These are phyloP conservation scores for Triticum dicoccoides DNA, from an alignment of 176 grass and related monocot species.

Conservation along the genomic window DNA sequence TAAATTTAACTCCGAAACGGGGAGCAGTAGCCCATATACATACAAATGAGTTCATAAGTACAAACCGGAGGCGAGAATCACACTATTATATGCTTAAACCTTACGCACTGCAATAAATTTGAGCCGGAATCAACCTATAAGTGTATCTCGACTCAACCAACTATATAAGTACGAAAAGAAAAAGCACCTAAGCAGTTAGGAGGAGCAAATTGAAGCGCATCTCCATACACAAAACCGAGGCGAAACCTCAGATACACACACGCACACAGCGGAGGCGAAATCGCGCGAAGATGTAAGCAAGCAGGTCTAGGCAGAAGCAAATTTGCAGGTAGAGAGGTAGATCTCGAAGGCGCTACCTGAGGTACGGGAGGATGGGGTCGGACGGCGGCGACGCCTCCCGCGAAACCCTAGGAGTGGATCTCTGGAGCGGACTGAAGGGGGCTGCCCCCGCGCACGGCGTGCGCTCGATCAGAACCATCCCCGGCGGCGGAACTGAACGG, in stretches of 20 bases:
- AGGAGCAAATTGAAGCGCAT: not conserved
- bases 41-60: not conserved
- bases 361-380: conserved; percentile 75
- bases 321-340: not conserved
- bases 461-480: conserved; percentile 43
- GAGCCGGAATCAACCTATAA: not conserved
- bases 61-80: not conserved
- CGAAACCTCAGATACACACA: not conserved
- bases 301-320: no score
- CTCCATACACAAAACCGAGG: not conserved
- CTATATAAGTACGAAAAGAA: no score
- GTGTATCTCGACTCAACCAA: not conserved
- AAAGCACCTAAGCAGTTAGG: not conserved
- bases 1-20: not conserved
- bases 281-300: not conserved
- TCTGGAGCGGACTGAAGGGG: conserved; percentile 27
- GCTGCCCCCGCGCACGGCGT: not conserved
- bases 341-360: conserved; percentile 46
- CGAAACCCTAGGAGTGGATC: conserved; percentile 31
- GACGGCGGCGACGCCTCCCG: conserved; percentile 12
- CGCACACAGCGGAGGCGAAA: not conserved
- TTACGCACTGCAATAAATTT: not conserved
- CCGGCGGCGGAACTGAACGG: not conserved
- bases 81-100: not conserved
- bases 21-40: not conserved